phyloP scores from a whole-genome alignment of 352 stramenopile species.

The Phytopythium ostracodes region DNA sequence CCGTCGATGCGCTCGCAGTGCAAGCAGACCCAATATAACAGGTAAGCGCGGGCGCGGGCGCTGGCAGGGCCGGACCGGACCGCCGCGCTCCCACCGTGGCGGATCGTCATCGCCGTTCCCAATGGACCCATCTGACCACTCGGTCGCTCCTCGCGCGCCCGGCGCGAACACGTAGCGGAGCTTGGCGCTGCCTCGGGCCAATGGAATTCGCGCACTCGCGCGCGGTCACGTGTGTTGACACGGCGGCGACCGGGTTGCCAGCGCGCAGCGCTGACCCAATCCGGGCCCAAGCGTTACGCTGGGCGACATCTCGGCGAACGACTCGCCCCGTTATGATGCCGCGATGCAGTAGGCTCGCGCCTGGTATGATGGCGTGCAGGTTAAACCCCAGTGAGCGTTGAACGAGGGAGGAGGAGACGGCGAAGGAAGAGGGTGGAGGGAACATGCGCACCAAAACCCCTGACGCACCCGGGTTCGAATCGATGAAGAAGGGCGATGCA shows the following conservation, averaged over 20 bases:
- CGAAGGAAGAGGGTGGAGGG: too few relatives aligned
- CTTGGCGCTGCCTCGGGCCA: not conserved
- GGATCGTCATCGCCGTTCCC: not conserved
- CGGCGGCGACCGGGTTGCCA: not conserved
- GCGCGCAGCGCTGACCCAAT: not conserved
- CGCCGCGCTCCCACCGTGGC: constrained; percentile 1
- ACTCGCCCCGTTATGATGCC: not conserved
- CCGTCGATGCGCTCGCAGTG: not conserved
- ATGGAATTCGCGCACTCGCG: not conserved
- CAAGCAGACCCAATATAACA: not conserved
- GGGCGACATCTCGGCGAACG: not conserved
- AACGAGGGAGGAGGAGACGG: too few relatives aligned
- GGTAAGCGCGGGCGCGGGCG: not conserved
- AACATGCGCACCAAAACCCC: not conserved
- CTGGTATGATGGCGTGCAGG: too few relatives aligned
- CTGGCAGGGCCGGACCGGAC: not conserved
- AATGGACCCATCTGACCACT: constrained; percentile 4
- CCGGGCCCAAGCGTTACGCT: not conserved
- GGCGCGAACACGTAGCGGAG: not conserved
- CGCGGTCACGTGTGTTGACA: not conserved
- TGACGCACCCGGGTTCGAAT: constrained; percentile 3
- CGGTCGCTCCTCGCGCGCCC: not conserved
- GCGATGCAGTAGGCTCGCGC: not conserved
- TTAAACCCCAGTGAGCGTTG: too few relatives aligned
- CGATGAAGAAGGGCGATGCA: not conserved